These are phyloP conservation scores for Aspergillus sp. DNA, from an alignment of 2,329 filamentous ascomycete genomes.

Conservation along the genomic window DNA sequence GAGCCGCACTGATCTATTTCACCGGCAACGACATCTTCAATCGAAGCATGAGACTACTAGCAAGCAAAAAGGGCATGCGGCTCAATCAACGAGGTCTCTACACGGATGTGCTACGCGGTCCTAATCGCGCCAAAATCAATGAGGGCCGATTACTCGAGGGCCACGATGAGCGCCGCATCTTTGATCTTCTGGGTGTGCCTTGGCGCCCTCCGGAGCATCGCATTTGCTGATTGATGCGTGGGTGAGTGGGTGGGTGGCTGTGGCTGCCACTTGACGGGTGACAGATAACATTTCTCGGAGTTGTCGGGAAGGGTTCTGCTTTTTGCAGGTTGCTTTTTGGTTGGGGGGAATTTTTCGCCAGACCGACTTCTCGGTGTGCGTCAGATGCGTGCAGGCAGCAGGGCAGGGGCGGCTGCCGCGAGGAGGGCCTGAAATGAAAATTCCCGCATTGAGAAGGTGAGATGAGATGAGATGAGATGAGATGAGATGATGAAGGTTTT, in stretches of 20 bases:
- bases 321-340: constrained; percentile 2
- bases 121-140: constrained; percentile 19
- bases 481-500: neutral
- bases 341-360: neutral
- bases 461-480: neutral
- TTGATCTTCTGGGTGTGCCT: constrained; percentile 22
- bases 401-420: neutral
- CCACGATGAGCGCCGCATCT: constrained; percentile 22
- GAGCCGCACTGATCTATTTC: constrained; percentile 89
- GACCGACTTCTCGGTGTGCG: constrained; percentile 20
- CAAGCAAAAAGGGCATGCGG: constrained; percentile 77
- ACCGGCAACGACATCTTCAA: constrained; percentile 97
- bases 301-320: neutral
- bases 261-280: constrained; percentile 1
- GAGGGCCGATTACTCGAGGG: constrained; percentile 21
- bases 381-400: constrained; percentile 1
- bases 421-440: constrained; percentile 2
- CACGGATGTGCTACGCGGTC: constrained; percentile 55
- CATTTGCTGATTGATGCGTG: constrained; percentile 60
- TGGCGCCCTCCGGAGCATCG: constrained; percentile 78
- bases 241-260: constrained; percentile 10
- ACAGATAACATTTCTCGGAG: constrained; percentile 15
- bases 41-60: constrained; percentile 76
- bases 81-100: constrained; percentile 84
- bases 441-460: neutral